These are phyloP conservation scores for Dryas drummondii DNA, from an alignment of 306 rosid genomes.

Conservation along the genomic window DNA sequence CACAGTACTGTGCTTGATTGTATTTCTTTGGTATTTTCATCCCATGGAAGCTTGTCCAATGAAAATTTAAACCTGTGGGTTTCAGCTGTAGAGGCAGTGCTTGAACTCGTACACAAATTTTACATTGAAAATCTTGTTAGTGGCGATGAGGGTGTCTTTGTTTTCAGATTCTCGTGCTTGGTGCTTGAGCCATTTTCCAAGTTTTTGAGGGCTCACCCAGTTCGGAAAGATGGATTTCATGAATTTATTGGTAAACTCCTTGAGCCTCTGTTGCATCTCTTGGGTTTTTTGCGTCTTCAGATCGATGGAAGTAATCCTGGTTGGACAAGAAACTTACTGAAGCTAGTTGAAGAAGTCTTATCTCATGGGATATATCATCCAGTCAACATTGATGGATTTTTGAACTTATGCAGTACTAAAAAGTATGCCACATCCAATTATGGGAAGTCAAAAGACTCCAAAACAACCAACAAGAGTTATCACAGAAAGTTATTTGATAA, in stretches of 20 bases:
- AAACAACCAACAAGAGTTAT: constrained; percentile 59
- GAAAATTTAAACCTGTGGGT: constrained; percentile 76
- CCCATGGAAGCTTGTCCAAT: constrained; percentile 69
- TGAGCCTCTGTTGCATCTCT: constrained; percentile 70
- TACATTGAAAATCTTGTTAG: constrained; percentile 42
- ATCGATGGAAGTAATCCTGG: constrained; percentile 37
- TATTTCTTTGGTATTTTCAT: constrained; percentile 65
- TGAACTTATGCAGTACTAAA: constrained; percentile 57
- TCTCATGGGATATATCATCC: constrained; percentile 75
- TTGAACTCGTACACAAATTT: constrained; percentile 58
- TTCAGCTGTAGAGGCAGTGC: constrained; percentile 45
- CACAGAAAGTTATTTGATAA: constrained; percentile 79
- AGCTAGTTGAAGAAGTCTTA: constrained; percentile 67
- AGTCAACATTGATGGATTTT: constrained; percentile 69
- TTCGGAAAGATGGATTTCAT: constrained; percentile 65
- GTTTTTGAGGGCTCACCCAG: constrained; percentile 62
- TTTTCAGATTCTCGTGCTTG: constrained; percentile 47
- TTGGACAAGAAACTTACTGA: constrained; percentile 46
- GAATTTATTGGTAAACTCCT: constrained; percentile 73
- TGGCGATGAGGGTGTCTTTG: constrained; percentile 43
- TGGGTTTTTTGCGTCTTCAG: constrained; percentile 49
- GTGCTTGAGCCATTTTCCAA: constrained; percentile 81
- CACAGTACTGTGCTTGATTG: constrained; percentile 59
- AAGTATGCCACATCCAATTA: constrained; percentile 45
- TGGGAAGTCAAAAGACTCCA: constrained; percentile 45